phyloP scores from a whole-genome alignment of 2,329 filamentous ascomycete genomes.

The Capronia americana region DNA sequence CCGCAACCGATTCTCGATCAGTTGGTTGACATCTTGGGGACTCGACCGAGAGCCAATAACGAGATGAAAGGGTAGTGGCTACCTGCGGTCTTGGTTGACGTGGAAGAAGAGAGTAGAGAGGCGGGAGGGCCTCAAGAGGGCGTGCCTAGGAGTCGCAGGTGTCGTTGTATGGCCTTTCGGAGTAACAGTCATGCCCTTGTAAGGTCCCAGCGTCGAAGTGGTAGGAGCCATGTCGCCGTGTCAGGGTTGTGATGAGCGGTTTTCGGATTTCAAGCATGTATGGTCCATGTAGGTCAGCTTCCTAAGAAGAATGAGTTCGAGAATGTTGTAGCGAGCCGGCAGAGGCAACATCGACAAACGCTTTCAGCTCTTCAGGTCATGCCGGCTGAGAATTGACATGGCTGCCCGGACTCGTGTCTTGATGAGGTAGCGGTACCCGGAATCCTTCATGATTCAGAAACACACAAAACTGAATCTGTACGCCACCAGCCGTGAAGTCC shows the following conservation, averaged over 20 bases:
- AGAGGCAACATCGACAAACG: not conserved
- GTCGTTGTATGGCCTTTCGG: not conserved
- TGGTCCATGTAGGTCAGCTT: not conserved
- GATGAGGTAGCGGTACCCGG: not conserved
- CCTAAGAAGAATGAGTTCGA: not conserved
- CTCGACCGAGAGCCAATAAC: not conserved
- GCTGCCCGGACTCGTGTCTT: not conserved
- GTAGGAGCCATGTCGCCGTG: no score
- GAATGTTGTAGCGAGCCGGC: not conserved
- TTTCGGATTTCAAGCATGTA: not conserved
- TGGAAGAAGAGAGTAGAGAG: not conserved
- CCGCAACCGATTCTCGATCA: not conserved
- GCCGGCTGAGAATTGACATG: not conserved
- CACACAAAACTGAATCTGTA: not conserved
- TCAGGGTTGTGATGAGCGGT: not conserved
- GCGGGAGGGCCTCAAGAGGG: not conserved
- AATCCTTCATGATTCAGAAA: not conserved
- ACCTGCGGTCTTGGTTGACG: not conserved
- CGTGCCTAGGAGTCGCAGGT: not conserved
- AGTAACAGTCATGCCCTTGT: not conserved
- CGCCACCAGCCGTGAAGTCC: not conserved
- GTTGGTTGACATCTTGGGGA: not conserved
- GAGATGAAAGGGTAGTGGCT: not conserved
- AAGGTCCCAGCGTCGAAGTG: not conserved
- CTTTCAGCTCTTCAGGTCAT: not conserved